A percentile compares a stretch with the other conserved stretches of the same genome.
phyloP scores from a whole-genome alignment of 768 basidiomycete species.

The Calocera cornea region DNA sequence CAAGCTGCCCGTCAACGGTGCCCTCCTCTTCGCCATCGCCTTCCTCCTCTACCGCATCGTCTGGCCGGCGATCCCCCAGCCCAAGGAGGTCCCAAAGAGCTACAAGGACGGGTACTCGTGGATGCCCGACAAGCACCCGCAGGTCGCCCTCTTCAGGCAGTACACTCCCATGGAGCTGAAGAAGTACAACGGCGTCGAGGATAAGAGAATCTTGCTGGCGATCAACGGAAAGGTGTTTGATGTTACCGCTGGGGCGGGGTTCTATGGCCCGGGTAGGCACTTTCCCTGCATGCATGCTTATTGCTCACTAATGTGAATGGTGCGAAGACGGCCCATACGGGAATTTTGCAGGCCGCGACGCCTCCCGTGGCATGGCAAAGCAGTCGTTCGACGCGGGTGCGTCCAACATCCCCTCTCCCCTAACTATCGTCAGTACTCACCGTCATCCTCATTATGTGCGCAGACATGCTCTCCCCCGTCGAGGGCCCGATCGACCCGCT shows the following conservation, averaged over 20 bases:
- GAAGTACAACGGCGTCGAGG: constrained; percentile 50
- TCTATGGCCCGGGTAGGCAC: constrained; percentile 83
- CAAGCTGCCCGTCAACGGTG: constrained; percentile 67
- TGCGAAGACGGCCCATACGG: constrained; percentile 82
- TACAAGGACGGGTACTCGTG: constrained; percentile 82
- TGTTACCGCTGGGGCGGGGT: constrained; percentile 73
- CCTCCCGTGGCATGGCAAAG: constrained; percentile 93
- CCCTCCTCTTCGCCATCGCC: constrained; percentile 61
- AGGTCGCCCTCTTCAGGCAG: constrained; percentile 58
- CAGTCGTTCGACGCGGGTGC: constrained; percentile 86
- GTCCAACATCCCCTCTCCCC: constrained; percentile 19
- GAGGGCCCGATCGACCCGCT: constrained; percentile 80
- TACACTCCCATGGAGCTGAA: constrained; percentile 68
- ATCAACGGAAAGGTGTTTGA: constrained; percentile 87
- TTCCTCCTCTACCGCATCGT: constrained; percentile 64
- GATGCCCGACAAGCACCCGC: constrained; percentile 74
- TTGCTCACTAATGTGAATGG: background rate
- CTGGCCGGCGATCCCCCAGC: constrained; percentile 40
- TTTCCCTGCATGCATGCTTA: constrained; percentile 11
- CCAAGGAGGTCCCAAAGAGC: constrained; percentile 37
- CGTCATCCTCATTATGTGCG: constrained; percentile 9
- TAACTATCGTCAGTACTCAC: background rate
- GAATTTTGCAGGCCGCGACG: constrained; percentile 94
- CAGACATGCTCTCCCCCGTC: constrained; percentile 82
- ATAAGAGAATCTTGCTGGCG: constrained; percentile 66